Percentiles rank a stretch among this genome's conserved stretches.
phyloP scores from a whole-genome alignment of 176 grass and related monocot genomes.

The Carex littledalei region DNA sequence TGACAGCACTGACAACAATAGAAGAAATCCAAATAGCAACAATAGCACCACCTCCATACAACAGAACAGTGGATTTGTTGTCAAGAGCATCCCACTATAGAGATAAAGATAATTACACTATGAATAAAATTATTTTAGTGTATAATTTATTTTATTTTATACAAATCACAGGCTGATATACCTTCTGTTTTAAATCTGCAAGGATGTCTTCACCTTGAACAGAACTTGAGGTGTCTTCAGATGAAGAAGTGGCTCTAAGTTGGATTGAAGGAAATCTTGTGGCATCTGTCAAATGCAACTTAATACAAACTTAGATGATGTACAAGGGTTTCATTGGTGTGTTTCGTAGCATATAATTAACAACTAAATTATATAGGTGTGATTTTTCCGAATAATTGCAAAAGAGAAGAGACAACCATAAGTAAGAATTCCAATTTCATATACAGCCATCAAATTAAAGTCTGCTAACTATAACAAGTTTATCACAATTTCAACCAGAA shows the following conservation, averaged over 20 bases:
- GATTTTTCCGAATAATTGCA: neutral
- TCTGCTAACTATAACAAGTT: neutral
- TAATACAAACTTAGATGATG: neutral
- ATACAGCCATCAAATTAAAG: neutral
- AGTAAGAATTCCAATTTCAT: neutral
- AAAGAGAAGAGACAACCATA: neutral
- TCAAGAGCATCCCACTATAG: constrained; percentile 69
- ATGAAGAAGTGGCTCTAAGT: constrained; percentile 35
- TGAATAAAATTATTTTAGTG: neutral
- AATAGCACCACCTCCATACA: constrained; percentile 55
- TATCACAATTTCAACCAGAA: neutral
- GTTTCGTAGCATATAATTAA: neutral
- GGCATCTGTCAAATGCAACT: constrained; percentile 30
- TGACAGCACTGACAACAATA: constrained; percentile 41
- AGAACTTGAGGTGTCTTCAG: constrained; percentile 43
- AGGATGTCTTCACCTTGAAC: constrained; percentile 29
- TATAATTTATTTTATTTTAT: neutral
- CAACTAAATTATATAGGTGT: neutral
- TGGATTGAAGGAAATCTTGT: constrained; percentile 38
- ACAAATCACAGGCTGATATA: constrained; percentile 22
- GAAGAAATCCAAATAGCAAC: constrained; percentile 55
- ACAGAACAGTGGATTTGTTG: constrained; percentile 51
- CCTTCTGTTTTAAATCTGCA: constrained; percentile 45
- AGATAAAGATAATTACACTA: neutral
- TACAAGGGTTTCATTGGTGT: neutral